Evolutionary conservation across 441 rosid species (phyloP).

Genomic region (Rhodomyrtus psidioides): DNA sequence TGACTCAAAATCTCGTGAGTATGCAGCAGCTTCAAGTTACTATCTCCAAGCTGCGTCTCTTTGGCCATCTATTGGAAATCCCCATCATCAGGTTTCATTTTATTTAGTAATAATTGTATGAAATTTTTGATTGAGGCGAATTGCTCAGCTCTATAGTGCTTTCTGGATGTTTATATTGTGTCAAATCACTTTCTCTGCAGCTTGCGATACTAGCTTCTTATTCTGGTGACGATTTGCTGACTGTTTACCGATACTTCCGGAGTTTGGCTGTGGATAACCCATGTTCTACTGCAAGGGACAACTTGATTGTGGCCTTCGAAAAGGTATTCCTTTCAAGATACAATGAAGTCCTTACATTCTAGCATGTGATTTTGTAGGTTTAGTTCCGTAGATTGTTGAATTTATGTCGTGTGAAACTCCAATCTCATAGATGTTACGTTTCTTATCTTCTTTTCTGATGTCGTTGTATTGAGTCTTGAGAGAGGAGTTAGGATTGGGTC

Average conservation of each 20-base stretch:
- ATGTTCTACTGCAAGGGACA: conserved; percentile 13
- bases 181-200: not conserved
- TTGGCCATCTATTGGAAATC: conserved; percentile 14
- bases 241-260: conserved; percentile 10
- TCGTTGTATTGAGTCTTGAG: not conserved
- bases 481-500: not conserved
- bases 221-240: conserved; percentile 6
- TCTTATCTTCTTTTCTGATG: not conserved
- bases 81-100: conserved; percentile 10
- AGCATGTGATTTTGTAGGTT: not conserved
- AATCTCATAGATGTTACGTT: not conserved
- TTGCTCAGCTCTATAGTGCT: not conserved
- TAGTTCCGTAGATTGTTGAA: not conserved
- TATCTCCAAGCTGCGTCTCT: conserved; percentile 11
- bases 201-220: conserved; percentile 11
- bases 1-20: conserved; percentile 4
- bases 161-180: not conserved
- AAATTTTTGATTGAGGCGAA: not conserved
- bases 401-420: not conserved
- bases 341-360: not conserved
- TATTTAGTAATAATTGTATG: not conserved
- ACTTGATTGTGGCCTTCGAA: conserved; percentile 10
- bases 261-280: conserved; percentile 16
- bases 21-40: conserved; percentile 10
- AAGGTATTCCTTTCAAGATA: not conserved